Percentiles rank a stretch among this genome's conserved stretches.
These are phyloP conservation scores for Bryum argenteum DNA, from an alignment of 225 moss, liverwort and hornwort species.

Conservation along the genomic window DNA sequence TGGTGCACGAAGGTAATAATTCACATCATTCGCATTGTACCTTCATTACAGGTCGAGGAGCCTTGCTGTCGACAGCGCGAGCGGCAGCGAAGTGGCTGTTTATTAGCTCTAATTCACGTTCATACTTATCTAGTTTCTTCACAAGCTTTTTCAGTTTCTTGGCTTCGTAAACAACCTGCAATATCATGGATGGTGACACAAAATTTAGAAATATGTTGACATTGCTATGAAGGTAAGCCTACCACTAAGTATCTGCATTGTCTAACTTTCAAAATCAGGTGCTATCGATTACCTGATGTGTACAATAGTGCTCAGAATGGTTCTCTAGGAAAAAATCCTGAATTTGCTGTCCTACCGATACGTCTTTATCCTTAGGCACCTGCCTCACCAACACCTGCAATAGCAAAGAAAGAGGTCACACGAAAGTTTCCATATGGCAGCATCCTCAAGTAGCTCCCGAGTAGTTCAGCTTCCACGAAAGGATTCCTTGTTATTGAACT, in stretches of 20 bases:
- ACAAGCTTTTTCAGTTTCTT: constrained; percentile 57
- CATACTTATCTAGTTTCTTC: constrained; percentile 43
- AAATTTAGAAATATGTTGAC: constrained; percentile 9
- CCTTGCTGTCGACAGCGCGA: constrained; percentile 42
- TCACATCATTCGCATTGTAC: constrained; percentile 35
- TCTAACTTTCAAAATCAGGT: constrained; percentile 2
- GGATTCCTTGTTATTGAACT: neutral
- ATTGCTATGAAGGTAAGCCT: neutral
- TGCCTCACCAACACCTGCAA: constrained; percentile 73
- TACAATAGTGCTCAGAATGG: constrained; percentile 58
- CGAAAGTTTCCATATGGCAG: constrained; percentile 23
- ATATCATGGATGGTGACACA: constrained; percentile 7
- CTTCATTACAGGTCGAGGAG: constrained; percentile 55
- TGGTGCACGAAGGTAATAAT: constrained; percentile 15
- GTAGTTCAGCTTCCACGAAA: neutral
- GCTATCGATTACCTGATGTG: constrained; percentile 59
- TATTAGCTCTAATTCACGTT: constrained; percentile 57
- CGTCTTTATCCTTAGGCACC: constrained; percentile 52
- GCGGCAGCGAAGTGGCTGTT: constrained; percentile 46
- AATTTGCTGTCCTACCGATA: constrained; percentile 47
- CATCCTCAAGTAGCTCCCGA: constrained; percentile 14
- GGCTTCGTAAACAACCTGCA: constrained; percentile 77
- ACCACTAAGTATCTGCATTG: neutral
- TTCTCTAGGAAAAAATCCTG: constrained; percentile 65
- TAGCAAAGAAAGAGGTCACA: constrained; percentile 20